A percentile compares a stretch with the other conserved stretches of the same genome.
Conservation (phyloP, 306 rosid species). For the Erythrophleum fordii region DNA sequence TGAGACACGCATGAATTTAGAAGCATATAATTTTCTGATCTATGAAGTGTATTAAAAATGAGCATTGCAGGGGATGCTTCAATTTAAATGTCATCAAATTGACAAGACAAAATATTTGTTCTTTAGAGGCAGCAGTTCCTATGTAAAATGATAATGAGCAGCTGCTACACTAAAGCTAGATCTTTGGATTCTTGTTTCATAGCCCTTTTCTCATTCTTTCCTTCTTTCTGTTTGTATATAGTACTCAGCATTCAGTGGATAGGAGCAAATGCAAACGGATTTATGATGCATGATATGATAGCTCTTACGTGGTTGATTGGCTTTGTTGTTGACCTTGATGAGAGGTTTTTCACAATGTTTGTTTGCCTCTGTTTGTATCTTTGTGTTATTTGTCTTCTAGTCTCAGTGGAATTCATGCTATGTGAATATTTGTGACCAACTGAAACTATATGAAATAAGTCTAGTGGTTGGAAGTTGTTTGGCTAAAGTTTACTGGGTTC, state of each 20-base stretch:
- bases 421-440: slow-evolving; percentile 9
- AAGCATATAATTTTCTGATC: neutral
- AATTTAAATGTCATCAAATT: neutral
- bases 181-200: neutral
- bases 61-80: neutral
- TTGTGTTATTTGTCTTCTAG: neutral
- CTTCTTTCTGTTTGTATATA: too few relatives aligned
- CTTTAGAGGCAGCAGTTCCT: neutral
- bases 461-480: slow-evolving; percentile 24
- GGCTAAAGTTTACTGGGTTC: slow-evolving; percentile 30
- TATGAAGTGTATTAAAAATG: neutral
- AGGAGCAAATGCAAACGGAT: neutral
- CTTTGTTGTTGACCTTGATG: neutral
- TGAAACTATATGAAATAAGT: slow-evolving; percentile 15
- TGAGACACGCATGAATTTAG: slow-evolving; percentile 8
- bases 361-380: neutral
- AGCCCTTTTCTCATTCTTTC: too few relatives aligned
- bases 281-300: neutral
- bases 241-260: neutral
- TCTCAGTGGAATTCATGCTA: slow-evolving; percentile 7
- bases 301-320: neutral
- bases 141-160: neutral
- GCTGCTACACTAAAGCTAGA: neutral
- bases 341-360: neutral
- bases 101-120: neutral